These are phyloP conservation scores for Trichoderma oligosporum DNA, from an alignment of 2,329 filamentous ascomycete species.

Conservation along the genomic window DNA sequence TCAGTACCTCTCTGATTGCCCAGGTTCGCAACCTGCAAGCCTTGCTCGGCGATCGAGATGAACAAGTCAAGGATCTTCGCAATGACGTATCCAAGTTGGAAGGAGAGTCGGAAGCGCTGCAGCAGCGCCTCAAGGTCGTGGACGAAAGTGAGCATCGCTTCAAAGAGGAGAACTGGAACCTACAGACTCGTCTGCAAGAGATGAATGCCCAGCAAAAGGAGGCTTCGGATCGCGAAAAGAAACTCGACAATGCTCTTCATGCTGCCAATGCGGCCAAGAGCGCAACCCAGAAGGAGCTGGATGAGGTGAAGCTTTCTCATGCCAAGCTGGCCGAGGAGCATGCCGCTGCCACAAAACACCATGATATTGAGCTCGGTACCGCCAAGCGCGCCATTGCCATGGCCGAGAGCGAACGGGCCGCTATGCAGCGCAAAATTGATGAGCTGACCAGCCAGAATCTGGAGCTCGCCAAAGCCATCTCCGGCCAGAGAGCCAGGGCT, in stretches of 20 bases:
- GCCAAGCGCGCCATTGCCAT: conserved; percentile 75
- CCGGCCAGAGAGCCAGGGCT: conserved; percentile 64
- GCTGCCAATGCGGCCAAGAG: conserved; percentile 70
- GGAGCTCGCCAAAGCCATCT: conserved; percentile 80
- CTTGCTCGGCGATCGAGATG: conserved; percentile 81
- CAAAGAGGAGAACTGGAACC: conserved; percentile 97
- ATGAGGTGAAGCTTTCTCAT: conserved; percentile 79
- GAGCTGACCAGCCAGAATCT: conserved; percentile 86
- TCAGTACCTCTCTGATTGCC: conserved; percentile 89
- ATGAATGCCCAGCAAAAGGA: conserved; percentile 70
- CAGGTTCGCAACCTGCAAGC: conserved; percentile 89
- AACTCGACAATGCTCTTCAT: conserved; percentile 69
- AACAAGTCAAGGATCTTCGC: conserved; percentile 71
- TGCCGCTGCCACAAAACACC: conserved; percentile 69
- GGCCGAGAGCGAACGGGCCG: conserved; percentile 73
- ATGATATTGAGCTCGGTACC: conserved; percentile 82
- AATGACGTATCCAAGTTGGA: conserved; percentile 76
- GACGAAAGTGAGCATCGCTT: conserved; percentile 95
- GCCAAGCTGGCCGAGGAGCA: conserved; percentile 80
- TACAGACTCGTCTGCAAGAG: conserved; percentile 90
- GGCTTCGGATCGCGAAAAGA: conserved; percentile 75
- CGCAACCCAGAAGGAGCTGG: conserved; percentile 75
- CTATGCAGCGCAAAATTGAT: conserved; percentile 79
- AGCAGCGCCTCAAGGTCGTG: conserved; percentile 73
- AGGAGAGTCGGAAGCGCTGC: conserved; percentile 72